phyloP scores from a whole-genome alignment of 2,329 filamentous ascomycete genomes.

The Epichloe sp. region DNA sequence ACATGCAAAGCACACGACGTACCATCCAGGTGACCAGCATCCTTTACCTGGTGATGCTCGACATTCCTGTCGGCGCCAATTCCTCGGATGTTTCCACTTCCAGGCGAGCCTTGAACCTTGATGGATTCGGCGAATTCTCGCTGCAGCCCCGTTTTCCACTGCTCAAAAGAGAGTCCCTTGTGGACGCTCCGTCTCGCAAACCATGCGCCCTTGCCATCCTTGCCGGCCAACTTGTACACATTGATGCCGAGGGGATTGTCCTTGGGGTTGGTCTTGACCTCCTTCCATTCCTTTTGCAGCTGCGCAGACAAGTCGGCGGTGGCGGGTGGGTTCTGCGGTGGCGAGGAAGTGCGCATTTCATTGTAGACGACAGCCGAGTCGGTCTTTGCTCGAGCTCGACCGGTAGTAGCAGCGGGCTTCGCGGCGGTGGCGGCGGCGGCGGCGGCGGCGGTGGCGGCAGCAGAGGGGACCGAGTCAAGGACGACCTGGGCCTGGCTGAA shows the following conservation, averaged over 20 bases:
- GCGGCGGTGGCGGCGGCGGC: constrained; percentile 18
- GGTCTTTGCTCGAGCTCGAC: constrained; percentile 40
- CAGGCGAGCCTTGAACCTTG: constrained; percentile 54
- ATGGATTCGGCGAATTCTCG: constrained; percentile 70
- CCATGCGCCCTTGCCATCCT: constrained; percentile 79
- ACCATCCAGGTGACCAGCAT: constrained; percentile 52
- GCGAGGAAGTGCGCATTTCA: constrained; percentile 36
- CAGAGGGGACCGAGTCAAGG: constrained; percentile 58
- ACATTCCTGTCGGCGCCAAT: constrained; percentile 70
- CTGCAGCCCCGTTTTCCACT: constrained; percentile 65
- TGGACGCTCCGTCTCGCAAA: constrained; percentile 79
- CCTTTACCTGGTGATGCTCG: constrained; percentile 46
- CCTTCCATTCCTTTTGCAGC: constrained; percentile 79
- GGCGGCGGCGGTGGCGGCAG: constrained; percentile 17
- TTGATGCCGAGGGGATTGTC: constrained; percentile 66
- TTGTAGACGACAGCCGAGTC: constrained; percentile 38
- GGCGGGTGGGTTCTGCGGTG: constrained; percentile 25
- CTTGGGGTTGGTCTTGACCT: constrained; percentile 55
- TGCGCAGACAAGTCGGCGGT: constrained; percentile 25
- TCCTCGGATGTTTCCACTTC: constrained; percentile 65
- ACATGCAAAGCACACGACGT: not conserved
- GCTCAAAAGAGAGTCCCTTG: constrained; percentile 60
- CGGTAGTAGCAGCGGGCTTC: constrained; percentile 21
- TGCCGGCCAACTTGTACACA: constrained; percentile 66
- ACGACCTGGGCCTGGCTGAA: constrained; percentile 58